Evolutionary conservation across 345 rosid species (phyloP).

Genomic region (Gossypium sturtianum): DNA sequence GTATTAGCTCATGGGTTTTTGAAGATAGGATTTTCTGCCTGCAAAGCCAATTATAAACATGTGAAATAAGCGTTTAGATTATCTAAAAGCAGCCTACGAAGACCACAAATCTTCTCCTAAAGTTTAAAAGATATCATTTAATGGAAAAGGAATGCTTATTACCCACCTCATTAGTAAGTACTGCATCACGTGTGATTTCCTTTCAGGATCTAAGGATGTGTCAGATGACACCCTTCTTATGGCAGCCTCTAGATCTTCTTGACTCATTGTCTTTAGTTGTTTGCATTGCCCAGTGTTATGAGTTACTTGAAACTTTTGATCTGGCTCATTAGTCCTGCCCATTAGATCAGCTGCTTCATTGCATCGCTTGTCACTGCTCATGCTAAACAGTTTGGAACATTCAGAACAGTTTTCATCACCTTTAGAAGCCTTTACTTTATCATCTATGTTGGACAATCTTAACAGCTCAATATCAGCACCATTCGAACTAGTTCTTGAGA

Average conservation of each 20-base stretch:
- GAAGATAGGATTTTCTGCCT: neutral
- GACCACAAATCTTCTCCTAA: neutral
- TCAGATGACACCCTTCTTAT: conserved; percentile 66
- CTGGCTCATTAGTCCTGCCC: conserved; percentile 14
- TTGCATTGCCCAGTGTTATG: conserved; percentile 28
- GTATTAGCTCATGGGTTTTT: neutral
- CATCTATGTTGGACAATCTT: conserved; percentile 14
- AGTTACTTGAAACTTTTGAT: conserved; percentile 22
- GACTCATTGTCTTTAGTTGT: conserved; percentile 38
- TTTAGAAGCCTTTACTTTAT: conserved; percentile 16
- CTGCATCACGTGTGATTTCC: conserved; percentile 59
- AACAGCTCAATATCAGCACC: conserved; percentile 18
- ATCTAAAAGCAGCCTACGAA: neutral
- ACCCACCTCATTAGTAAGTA: conserved; percentile 67
- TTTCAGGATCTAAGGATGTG: conserved; percentile 49
- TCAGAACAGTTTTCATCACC: conserved; percentile 27
- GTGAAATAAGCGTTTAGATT: neutral
- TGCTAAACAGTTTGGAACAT: conserved; percentile 20
- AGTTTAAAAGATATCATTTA: conserved; percentile 3
- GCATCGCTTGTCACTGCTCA: conserved; percentile 19
- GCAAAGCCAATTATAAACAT: neutral
- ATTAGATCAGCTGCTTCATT: conserved; percentile 17
- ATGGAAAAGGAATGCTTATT: neutral
- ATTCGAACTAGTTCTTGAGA: conserved; percentile 9
- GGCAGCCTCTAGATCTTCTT: conserved; percentile 61